These are phyloP conservation scores for Fusarium solani-melongenae DNA, from an alignment of 2,329 filamentous ascomycete genomes.

Conservation along the genomic window DNA sequence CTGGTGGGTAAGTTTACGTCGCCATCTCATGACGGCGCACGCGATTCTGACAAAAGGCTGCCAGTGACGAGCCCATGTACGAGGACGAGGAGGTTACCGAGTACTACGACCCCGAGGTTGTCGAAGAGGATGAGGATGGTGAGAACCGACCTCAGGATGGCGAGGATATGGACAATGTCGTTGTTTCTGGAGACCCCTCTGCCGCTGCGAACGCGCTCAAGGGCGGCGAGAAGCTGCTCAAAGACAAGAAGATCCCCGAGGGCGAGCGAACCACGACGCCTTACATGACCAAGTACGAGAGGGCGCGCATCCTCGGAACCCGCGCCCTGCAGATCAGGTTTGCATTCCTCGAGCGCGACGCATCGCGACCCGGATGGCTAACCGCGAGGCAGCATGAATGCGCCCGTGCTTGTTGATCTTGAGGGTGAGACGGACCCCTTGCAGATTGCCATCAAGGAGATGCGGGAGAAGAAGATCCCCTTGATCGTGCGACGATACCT, in stretches of 20 bases:
- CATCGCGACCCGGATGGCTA: constrained; percentile 8
- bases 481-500: constrained; percentile 94
- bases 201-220: constrained; percentile 67
- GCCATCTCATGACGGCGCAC: constrained; percentile 3
- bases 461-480: constrained; percentile 98
- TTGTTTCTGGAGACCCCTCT: constrained; percentile 71
- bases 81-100: constrained; percentile 75
- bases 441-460: constrained; percentile 96
- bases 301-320: constrained; percentile 91
- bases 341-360: constrained; percentile 40
- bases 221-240: constrained; percentile 66
- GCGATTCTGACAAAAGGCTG: constrained; percentile 43
- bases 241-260: constrained; percentile 90
- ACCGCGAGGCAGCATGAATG: constrained; percentile 82
- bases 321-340: constrained; percentile 96
- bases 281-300: constrained; percentile 99
- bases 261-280: constrained; percentile 92
- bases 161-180: constrained; percentile 68
- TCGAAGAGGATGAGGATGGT: constrained; percentile 63
- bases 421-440: constrained; percentile 98
- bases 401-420: constrained; percentile 93
- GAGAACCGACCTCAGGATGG: constrained; percentile 63
- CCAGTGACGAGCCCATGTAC: constrained; percentile 76
- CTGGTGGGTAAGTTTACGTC: constrained; percentile 62
- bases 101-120: constrained; percentile 66